Percentiles rank a stretch among this genome's conserved stretches.
Conservation (phyloP, 2,329 filamentous ascomycete genomes). For the Rhytidhysteron rufulum region DNA sequence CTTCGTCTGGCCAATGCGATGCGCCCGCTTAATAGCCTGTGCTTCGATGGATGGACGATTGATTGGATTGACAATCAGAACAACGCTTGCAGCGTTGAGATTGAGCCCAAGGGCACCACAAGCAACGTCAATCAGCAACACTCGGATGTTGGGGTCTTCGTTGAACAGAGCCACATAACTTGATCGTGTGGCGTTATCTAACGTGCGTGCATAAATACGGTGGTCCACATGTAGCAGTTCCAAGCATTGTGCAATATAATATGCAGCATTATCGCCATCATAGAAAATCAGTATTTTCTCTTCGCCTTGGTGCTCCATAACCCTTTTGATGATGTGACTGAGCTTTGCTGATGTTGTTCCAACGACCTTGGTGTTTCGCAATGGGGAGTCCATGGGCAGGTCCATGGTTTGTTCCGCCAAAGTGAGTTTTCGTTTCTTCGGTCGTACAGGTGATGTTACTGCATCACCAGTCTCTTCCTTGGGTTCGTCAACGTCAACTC, state of each 20-base stretch:
- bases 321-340: slow-evolving; percentile 74
- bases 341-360: slow-evolving; percentile 84
- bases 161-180: slow-evolving; percentile 80
- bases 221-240: slow-evolving; percentile 65
- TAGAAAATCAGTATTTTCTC: slow-evolving; percentile 95
- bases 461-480: background rate
- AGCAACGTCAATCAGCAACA: slow-evolving; percentile 86
- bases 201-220: slow-evolving; percentile 62
- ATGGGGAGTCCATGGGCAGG: slow-evolving; percentile 45
- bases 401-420: slow-evolving; percentile 23
- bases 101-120: slow-evolving; percentile 88
- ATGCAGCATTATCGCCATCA: slow-evolving; percentile 81
- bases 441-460: slow-evolving; percentile 12
- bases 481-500: background rate
- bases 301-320: slow-evolving; percentile 61
- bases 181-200: slow-evolving; percentile 60
- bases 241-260: slow-evolving; percentile 77
- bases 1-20: slow-evolving; percentile 78
- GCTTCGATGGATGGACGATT: slow-evolving; percentile 80
- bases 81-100: slow-evolving; percentile 73
- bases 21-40: slow-evolving; percentile 86
- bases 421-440: slow-evolving; percentile 31
- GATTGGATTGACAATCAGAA: slow-evolving; percentile 87
- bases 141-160: slow-evolving; percentile 62
- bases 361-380: slow-evolving; percentile 61